A percentile compares a stretch with the other conserved stretches of the same genome.
Evolutionary conservation across 129 eudicot genomes (phyloP).

Genomic region (Helianthus annuus): HanXRQr2.0-SUNRISE NC_035438.2:39973625-39974124

Average conservation of each 20-base stretch:
- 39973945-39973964: not conserved
- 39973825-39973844: constrained; percentile 81
- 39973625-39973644: not conserved
- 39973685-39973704: constrained; percentile 3
- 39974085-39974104: not conserved
- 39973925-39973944: constrained; percentile 1
- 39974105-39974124: not conserved
- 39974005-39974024: not conserved
- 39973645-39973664: not conserved
- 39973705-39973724: constrained; percentile 10
- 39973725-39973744: not conserved
- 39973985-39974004: not conserved
- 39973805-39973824: constrained; percentile 60
- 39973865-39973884: constrained; percentile 91
- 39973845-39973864: constrained; percentile 90
- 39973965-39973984: constrained; percentile 7
- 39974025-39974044: not conserved
- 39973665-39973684: constrained; percentile 9
- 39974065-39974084: not conserved
- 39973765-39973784: constrained; percentile 24
- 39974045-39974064: not conserved
- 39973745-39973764: not conserved
- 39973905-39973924: constrained; percentile 96
- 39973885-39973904: constrained; percentile 87
- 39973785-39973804: constrained; percentile 30